Percentiles rank a stretch among this genome's conserved stretches.
Evolutionary conservation across 2,329 filamentous ascomycete genomes (phyloP).

Genomic region (Colletotrichum lupini): DNA sequence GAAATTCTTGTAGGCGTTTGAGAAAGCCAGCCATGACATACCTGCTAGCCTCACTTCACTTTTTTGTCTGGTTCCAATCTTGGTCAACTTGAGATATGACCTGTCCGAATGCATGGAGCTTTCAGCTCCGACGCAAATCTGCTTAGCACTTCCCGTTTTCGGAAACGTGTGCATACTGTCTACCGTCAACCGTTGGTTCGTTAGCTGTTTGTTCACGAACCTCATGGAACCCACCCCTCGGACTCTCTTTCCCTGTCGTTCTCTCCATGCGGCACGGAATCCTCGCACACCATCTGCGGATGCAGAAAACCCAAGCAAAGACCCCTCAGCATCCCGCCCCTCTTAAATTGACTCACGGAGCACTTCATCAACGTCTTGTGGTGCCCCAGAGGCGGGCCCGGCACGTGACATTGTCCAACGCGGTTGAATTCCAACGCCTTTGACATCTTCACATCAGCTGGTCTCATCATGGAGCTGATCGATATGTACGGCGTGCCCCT

Average conservation of each 20-base stretch:
- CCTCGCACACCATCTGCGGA: slow-evolving; percentile 7
- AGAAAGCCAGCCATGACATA: no score
- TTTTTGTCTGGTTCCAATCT: no score
- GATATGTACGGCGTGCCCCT: slow-evolving; percentile 4
- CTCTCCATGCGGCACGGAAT: background rate
- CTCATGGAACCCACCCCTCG: background rate
- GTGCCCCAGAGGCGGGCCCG: background rate
- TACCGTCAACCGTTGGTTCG: no score
- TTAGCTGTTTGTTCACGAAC: no score
- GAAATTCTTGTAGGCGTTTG: no score
- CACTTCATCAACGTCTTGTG: slow-evolving; percentile 3
- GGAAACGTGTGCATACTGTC: no score
- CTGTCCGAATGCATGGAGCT: no score
- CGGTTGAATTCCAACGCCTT: background rate
- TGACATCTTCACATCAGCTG: background rate
- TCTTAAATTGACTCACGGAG: background rate
- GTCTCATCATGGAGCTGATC: background rate
- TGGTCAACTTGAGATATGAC: no score
- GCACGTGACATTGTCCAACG: background rate
- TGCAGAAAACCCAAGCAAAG: slow-evolving; percentile 18
- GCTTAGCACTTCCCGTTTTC: no score
- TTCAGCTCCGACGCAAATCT: no score
- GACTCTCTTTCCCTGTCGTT: no score
- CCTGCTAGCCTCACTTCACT: no score
- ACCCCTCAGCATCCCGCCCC: background rate